Conservation (phyloP, 2,329 filamentous ascomycete genomes). For the Neofusicoccum ribis region DNA sequence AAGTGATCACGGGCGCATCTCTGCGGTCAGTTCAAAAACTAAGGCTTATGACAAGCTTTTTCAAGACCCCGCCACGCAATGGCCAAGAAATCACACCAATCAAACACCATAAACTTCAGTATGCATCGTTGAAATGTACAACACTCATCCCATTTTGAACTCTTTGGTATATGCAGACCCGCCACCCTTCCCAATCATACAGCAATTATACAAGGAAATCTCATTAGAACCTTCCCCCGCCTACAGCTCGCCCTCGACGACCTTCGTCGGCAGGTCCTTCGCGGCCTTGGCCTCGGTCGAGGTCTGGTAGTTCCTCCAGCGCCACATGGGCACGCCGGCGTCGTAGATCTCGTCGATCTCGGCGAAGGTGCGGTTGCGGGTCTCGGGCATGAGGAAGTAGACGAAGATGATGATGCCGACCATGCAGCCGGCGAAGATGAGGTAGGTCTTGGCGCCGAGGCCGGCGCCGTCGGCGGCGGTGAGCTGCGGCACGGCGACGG, state of each 20-base stretch:
- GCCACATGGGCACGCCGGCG: conserved; percentile 4
- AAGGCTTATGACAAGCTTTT: too few relatives aligned
- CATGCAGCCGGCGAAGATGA: conserved; percentile 52
- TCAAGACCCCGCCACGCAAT: too few relatives aligned
- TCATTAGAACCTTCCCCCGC: too few relatives aligned
- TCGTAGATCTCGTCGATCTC: conserved; percentile 50
- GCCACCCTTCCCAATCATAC: too few relatives aligned
- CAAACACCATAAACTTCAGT: too few relatives aligned
- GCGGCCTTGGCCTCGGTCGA: conserved; percentile 4
- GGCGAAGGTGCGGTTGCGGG: conserved; percentile 48
- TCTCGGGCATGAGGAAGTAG: conserved; percentile 46
- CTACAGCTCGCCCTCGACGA: conserved; percentile 9
- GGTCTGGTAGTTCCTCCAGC: neutral
- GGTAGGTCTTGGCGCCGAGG: conserved; percentile 27
- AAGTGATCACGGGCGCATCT: too few relatives aligned
- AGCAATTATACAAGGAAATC: too few relatives aligned
- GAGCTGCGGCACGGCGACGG: conserved; percentile 2
- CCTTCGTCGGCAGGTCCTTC: neutral
- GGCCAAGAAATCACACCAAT: too few relatives aligned
- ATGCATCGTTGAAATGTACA: too few relatives aligned
- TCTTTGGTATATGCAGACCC: too few relatives aligned
- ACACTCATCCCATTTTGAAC: too few relatives aligned
- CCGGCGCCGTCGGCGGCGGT: conserved; percentile 1
- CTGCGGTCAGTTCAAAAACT: too few relatives aligned
- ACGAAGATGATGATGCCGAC: conserved; percentile 47